Evolutionary conservation across 257 asterid genomes (phyloP).

Genomic region (Petrea volubilis): DNA sequence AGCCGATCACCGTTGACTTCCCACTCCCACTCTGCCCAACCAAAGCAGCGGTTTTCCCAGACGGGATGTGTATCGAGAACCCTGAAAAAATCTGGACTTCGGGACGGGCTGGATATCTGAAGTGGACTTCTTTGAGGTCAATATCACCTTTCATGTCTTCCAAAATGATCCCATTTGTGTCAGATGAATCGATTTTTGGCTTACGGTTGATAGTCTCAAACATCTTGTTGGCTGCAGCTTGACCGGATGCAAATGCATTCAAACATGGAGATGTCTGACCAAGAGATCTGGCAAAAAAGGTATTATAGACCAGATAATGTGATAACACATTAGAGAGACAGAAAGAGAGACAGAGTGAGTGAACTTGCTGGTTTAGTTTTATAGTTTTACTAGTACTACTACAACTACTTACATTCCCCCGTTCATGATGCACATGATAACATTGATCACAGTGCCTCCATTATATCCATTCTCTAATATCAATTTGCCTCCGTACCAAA

Average conservation of each 20-base stretch:
- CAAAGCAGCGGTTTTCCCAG: constrained; percentile 66
- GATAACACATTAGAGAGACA: too few relatives aligned
- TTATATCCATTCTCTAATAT: constrained; percentile 44
- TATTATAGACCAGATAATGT: too few relatives aligned
- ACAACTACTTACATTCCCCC: constrained; percentile 70
- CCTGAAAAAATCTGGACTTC: constrained; percentile 62
- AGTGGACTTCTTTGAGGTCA: constrained; percentile 54
- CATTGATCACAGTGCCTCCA: constrained; percentile 65
- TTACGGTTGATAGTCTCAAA: constrained; percentile 63
- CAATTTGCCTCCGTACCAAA: constrained; percentile 72
- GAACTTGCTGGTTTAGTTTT: too few relatives aligned
- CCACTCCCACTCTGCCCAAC: constrained; percentile 88
- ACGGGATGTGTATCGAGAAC: constrained; percentile 46
- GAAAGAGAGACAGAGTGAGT: too few relatives aligned
- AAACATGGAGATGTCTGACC: constrained; percentile 64
- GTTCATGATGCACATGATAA: constrained; percentile 57
- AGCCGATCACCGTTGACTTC: constrained; percentile 69
- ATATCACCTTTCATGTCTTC: constrained; percentile 51
- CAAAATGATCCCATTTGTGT: constrained; percentile 39
- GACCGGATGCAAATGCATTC: constrained; percentile 68
- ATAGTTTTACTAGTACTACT: too few relatives aligned
- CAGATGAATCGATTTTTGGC: constrained; percentile 54
- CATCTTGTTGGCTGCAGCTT: constrained; percentile 72
- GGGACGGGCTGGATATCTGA: constrained; percentile 70
- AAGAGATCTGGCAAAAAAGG: constrained; percentile 48